phyloP scores from a whole-genome alignment of 164 flowering plant genomes.

The Tetracentron sinense region DNA sequence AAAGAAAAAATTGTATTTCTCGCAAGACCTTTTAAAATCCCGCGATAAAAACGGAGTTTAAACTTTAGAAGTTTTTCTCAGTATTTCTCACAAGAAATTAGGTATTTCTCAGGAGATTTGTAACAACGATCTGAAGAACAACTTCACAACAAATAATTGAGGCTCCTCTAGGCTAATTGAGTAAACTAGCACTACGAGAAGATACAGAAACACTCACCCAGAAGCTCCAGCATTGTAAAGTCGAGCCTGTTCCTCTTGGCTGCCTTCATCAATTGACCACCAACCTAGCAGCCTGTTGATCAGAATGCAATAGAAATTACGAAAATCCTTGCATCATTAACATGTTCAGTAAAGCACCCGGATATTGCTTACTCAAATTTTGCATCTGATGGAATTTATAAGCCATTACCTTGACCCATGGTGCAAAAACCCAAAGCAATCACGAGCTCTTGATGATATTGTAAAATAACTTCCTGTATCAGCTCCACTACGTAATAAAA shows the following conservation, averaged over 20 bases:
- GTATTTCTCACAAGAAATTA: too few species aligned
- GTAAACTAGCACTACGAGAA: neutral
- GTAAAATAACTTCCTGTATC: constrained; percentile 42
- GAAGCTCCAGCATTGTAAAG: constrained; percentile 48
- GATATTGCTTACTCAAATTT: neutral
- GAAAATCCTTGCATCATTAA: too few species aligned
- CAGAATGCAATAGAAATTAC: constrained; percentile 3
- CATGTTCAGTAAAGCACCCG: neutral
- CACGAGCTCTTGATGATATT: constrained; percentile 46
- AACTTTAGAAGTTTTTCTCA: too few species aligned
- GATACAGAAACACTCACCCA: constrained; percentile 44
- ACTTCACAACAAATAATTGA: neutral
- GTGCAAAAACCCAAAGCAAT: constrained; percentile 67
- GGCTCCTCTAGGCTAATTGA: neutral
- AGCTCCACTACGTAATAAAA: constrained; percentile 45
- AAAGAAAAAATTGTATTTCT: too few species aligned
- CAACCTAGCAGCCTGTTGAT: constrained; percentile 75
- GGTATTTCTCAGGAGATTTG: too few species aligned
- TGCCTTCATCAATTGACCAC: constrained; percentile 98
- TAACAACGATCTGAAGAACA: neutral
- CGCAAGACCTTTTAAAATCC: too few species aligned
- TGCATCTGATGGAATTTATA: neutral
- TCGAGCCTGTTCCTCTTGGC: constrained; percentile 81
- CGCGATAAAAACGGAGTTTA: too few species aligned
- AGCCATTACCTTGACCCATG: constrained; percentile 78